Evolutionary conservation across 805 yeast genomes (phyloP), one percentile per base, ranked within the genome.

Genomic region (Kazachstania viticola): DNA sequence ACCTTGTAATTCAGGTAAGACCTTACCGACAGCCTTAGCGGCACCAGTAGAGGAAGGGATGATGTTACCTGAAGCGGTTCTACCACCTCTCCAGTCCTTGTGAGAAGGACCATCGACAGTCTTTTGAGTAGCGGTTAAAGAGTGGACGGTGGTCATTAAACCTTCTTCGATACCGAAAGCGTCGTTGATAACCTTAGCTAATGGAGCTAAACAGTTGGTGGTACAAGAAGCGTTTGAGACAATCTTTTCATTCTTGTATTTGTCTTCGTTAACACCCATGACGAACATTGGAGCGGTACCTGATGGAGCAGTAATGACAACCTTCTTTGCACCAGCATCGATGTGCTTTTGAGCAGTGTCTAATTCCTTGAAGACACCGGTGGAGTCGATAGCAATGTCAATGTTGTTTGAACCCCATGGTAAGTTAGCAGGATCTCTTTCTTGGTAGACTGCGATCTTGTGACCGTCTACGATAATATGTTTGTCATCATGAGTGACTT

Each of bases 61-160:
- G 57, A 75, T 74, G 73, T 75, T 74, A 54, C 75, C 79, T 41
- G 79, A 71, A 54, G 81, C 81, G 49, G 80, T 72, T 67, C 81
- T 70, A 60, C 80, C 81, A 65, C 80, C 80, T 71, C 81, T 73
- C 81, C 81, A 74, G 66, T 74, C 81, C 65, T 75, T 75, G 66
- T 72, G 78, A 58, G 81, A 74, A 56, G 80, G 78, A 65, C 80
- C 80, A 57, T 75, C 81, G 49, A 75, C 81, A 41, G 79, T 73
- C 67, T 74, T 74, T 61, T 75, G 80, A 44, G 80, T 71, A 40
- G 80, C 80, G 41, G 80, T 74, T 62, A 72, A 65, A 54, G 79
- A 71, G 67, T 74, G 80, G 39, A 73, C 79, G 42, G 80, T 73
- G 64, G 81, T 74, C 81, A 75, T 75, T 57, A 75, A 69, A 64